These are phyloP conservation scores for Obba rivulosa DNA, from an alignment of 768 basidiomycete species.

Conservation along the genomic window DNA sequence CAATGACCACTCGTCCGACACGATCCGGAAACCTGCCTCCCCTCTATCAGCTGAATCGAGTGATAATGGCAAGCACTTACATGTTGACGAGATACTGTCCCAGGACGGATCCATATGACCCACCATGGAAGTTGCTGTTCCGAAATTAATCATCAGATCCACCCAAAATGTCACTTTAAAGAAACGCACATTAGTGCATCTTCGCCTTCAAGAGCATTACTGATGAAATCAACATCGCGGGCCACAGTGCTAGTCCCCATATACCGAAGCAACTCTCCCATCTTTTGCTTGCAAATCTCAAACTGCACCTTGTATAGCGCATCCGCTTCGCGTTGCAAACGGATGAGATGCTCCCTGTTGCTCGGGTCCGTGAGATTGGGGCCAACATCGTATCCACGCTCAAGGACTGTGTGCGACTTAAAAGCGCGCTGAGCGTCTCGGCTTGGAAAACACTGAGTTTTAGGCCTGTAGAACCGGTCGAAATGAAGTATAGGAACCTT, in stretches of 20 bases:
- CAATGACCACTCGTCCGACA: conserved; percentile 24
- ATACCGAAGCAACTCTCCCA: conserved; percentile 24
- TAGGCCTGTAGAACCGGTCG: conserved; percentile 12
- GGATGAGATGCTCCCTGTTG: conserved; percentile 16
- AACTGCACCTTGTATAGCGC: conserved; percentile 21
- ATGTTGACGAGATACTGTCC: conserved; percentile 30
- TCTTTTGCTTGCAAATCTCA: conserved; percentile 20
- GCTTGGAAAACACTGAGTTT: conserved; percentile 20
- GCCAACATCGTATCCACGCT: conserved; percentile 20
- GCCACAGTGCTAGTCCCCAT: conserved; percentile 29
- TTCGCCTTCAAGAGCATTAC: conserved; percentile 21
- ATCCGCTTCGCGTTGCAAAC: conserved; percentile 18
- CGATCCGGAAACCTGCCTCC: conserved; percentile 23
- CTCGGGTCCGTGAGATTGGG: conserved; percentile 16
- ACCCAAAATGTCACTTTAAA: neutral
- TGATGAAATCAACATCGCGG: conserved; percentile 26
- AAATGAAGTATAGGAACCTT: no score
- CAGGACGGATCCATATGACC: conserved; percentile 27
- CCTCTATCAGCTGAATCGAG: neutral
- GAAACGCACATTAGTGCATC: conserved; percentile 21
- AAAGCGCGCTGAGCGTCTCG: conserved; percentile 20
- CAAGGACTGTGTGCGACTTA: conserved; percentile 21
- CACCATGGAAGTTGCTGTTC: conserved; percentile 29
- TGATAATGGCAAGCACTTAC: conserved; percentile 9
- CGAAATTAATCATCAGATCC: neutral